Conservation (phyloP, 345 rosid species). For the Arabidopsis arenosa region DNA sequence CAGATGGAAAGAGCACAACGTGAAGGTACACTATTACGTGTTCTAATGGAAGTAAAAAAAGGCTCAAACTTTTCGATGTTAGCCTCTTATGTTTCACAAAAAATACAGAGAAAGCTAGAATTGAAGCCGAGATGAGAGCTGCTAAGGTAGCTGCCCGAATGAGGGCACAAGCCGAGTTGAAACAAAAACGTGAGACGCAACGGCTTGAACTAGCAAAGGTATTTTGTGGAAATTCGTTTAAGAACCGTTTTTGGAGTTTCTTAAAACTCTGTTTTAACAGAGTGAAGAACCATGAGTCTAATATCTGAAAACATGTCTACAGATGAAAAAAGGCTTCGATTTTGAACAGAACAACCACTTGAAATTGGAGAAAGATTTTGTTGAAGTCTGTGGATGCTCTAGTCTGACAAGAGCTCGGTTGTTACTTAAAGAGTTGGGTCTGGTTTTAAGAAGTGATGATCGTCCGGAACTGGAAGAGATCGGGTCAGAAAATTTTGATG, state of each 20-base stretch:
- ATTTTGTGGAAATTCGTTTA: not conserved
- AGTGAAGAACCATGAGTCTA: constrained; percentile 15
- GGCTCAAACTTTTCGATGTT: not conserved
- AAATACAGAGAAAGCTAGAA: constrained; percentile 68
- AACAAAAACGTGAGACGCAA: constrained; percentile 60
- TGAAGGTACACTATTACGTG: constrained; percentile 58
- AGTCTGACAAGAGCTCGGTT: not conserved
- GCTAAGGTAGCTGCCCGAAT: constrained; percentile 60
- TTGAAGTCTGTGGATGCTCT: constrained; percentile 54
- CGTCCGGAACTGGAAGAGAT: constrained; percentile 32
- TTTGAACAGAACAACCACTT: constrained; percentile 50
- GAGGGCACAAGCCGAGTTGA: constrained; percentile 63
- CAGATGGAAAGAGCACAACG: constrained; percentile 68
- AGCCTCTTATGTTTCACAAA: not conserved
- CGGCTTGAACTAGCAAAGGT: constrained; percentile 73
- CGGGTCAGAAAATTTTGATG: constrained; percentile 20
- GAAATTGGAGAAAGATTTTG: constrained; percentile 59
- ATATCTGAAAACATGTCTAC: constrained; percentile 25
- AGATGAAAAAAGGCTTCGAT: constrained; percentile 70
- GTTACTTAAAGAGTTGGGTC: constrained; percentile 58
- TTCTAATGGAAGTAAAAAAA: not conserved
- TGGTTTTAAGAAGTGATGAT: constrained; percentile 59
- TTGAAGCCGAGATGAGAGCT: constrained; percentile 75
- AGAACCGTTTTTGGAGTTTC: not conserved
- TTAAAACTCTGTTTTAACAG: not conserved